Conservation (phyloP, 345 rosid genomes). For the Bretschneidera sinensis region DNA sequence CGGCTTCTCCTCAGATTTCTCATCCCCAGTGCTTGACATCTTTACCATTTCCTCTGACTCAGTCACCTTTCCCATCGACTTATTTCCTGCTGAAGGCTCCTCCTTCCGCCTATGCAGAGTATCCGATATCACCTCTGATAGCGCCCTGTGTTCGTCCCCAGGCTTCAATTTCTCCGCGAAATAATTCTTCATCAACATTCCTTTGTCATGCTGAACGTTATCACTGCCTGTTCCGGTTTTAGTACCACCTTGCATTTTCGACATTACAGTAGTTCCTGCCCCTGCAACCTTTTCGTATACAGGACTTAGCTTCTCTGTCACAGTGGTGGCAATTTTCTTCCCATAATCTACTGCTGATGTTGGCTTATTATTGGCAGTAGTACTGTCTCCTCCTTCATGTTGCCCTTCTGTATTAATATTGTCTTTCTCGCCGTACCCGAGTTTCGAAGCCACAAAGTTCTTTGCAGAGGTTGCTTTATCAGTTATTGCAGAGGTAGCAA, state of each 20-base stretch:
- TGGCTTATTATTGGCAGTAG: constrained; percentile 2
- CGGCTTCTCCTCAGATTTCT: constrained; percentile 13
- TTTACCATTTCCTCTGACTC: constrained; percentile 56
- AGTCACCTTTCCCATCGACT: constrained; percentile 34
- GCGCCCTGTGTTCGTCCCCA: constrained; percentile 67
- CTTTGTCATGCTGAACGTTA: constrained; percentile 38
- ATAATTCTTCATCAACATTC: constrained; percentile 46
- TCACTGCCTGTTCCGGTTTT: background rate
- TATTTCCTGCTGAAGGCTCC: constrained; percentile 7
- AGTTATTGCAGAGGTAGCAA: constrained; percentile 40
- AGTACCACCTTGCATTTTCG: constrained; percentile 19
- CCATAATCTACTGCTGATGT: constrained; percentile 31
- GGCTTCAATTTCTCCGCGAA: constrained; percentile 62
- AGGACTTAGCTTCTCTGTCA: constrained; percentile 45
- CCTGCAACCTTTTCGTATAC: constrained; percentile 41
- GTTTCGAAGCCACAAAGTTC: constrained; percentile 49
- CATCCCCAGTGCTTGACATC: constrained; percentile 33
- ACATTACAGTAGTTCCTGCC: constrained; percentile 31
- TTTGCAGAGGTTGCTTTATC: constrained; percentile 45
- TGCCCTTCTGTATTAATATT: constrained; percentile 4
- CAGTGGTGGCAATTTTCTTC: constrained; percentile 39
- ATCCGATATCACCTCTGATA: constrained; percentile 51
- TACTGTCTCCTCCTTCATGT: no score
- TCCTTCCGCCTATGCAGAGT: constrained; percentile 34
- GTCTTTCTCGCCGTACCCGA: constrained; percentile 40